A percentile compares a stretch with the other conserved stretches of the same genome.
These are phyloP conservation scores for Ceratonia siliqua DNA, from an alignment of 306 rosid species.

Conservation along the genomic window DNA sequence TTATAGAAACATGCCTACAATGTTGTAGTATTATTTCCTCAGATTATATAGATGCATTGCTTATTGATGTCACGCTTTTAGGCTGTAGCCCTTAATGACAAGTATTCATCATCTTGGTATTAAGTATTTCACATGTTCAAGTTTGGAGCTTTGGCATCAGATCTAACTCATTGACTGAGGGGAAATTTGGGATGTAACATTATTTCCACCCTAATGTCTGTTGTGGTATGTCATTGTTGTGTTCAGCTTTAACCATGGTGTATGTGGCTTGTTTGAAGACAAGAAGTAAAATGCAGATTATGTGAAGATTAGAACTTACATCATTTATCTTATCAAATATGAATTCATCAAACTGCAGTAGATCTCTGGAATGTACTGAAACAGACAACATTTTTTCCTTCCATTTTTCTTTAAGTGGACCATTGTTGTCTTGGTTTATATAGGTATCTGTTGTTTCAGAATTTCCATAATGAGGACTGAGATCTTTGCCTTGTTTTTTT, in stretches of 20 bases:
- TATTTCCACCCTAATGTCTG: background rate
- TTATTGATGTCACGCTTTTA: background rate
- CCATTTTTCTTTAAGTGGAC: background rate
- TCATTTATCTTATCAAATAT: slow-evolving; percentile 8
- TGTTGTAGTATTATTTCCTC: background rate
- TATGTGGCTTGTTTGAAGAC: slow-evolving; percentile 14
- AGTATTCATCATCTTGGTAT: background rate
- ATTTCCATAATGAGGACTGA: background rate
- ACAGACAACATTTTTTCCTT: background rate
- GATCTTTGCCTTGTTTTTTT: background rate
- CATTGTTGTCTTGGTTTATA: background rate
- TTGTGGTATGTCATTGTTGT: background rate
- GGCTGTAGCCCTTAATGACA: background rate
- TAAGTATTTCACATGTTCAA: background rate
- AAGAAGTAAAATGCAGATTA: background rate
- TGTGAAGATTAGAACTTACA: slow-evolving; percentile 21
- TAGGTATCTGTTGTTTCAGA: slow-evolving; percentile 13
- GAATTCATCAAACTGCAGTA: background rate
- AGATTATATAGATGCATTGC: background rate
- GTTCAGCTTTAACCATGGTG: slow-evolving; percentile 5
- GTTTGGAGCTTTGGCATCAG: background rate
- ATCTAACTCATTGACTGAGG: slow-evolving; percentile 1
- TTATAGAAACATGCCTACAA: background rate
- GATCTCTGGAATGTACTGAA: background rate
- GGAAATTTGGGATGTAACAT: slow-evolving; percentile 8